Conservation (phyloP, 441 rosid species). For the Euphorbia celastroides region DNA sequence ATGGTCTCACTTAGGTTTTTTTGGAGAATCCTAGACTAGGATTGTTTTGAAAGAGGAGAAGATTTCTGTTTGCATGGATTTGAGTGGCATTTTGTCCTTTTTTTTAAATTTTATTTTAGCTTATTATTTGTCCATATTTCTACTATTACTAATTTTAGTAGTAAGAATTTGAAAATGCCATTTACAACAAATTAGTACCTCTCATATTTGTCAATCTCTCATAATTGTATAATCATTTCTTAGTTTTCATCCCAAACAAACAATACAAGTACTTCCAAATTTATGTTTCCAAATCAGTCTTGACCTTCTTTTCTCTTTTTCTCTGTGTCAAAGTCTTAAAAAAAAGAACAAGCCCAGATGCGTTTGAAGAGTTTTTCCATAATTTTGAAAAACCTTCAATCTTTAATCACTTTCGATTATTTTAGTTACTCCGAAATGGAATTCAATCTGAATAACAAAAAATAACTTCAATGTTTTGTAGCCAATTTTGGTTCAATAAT, state of each 20-base stretch:
- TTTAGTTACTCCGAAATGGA: neutral
- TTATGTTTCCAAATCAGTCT: conserved; percentile 11
- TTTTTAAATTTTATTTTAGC: conserved; percentile 11
- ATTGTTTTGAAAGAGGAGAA: neutral
- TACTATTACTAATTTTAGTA: neutral
- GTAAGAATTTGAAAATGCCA: conserved; percentile 14
- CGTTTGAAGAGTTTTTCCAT: too few species aligned
- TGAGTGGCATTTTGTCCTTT: conserved; percentile 44
- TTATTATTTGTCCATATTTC: conserved; percentile 4
- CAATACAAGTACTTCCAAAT: conserved; percentile 17
- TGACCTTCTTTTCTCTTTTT: neutral
- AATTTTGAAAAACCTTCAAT: conserved; percentile 12
- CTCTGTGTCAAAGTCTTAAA: conserved; percentile 4
- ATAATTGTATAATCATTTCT: conserved; percentile 26
- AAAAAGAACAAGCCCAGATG: too few species aligned
- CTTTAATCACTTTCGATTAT: neutral
- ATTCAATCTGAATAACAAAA: neutral
- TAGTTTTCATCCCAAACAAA: conserved; percentile 11
- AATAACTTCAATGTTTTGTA: neutral
- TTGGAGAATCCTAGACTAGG: conserved; percentile 20
- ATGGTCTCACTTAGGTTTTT: conserved; percentile 20
- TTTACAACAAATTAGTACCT: conserved; percentile 19
- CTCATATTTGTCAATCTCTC: too few species aligned
- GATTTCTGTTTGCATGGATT: conserved; percentile 34
- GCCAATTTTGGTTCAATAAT: neutral